Evolutionary conservation across 2,329 filamentous ascomycete genomes (phyloP), one percentile per base, ranked within the genome.

Genomic region (Aspergillus oerlinghausenensis): DNA sequence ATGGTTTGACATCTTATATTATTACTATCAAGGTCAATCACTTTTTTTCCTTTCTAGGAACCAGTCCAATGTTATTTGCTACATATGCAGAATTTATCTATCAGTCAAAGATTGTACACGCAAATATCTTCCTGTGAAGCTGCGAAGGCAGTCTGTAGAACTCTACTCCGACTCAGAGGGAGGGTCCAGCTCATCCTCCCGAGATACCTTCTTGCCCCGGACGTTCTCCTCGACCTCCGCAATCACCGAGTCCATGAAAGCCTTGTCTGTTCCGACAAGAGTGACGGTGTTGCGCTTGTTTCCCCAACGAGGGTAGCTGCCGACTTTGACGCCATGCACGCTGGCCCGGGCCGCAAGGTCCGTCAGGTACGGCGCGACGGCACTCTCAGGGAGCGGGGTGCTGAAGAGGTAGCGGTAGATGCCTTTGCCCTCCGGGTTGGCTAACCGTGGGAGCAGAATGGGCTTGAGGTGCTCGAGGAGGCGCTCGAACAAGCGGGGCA

Each of bases 301-400:
- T 4, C 89, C 90, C 92, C 92, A 97, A 55, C 91, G 81, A 38
- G 94, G 94, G 75, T 99, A 97, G 74, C 90, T 96, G 49, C 94
- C 94, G 17, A 97, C 91, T 77, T 97, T 97, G 67, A 97, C 83
- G 3, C 91, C 92, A 67, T 83, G 85, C 0, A 85, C 78, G 70
- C 86, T 88, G 23, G 92, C 88, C 71, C 84, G 84, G 28, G 79
- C 82, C 4, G 92, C 90, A 60, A 97, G 77, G 62, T 90, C 83
- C 1, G 91, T 93, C 67, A 99, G 79, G 70, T 90, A 97, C 19
- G 81, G 84, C 11, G 94, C 93, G 32, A 97, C 86, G 19, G 83
- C 83, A 73, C 92, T 97, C 80, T 99, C 94, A 0, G 89, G 80
- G 74, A 96, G 73, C 28, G 93, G 92, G 28, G 94, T 97, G 51